Evolutionary conservation across 176 grass and related monocot species (phyloP).

Genomic region (Ananas comosus): DNA sequence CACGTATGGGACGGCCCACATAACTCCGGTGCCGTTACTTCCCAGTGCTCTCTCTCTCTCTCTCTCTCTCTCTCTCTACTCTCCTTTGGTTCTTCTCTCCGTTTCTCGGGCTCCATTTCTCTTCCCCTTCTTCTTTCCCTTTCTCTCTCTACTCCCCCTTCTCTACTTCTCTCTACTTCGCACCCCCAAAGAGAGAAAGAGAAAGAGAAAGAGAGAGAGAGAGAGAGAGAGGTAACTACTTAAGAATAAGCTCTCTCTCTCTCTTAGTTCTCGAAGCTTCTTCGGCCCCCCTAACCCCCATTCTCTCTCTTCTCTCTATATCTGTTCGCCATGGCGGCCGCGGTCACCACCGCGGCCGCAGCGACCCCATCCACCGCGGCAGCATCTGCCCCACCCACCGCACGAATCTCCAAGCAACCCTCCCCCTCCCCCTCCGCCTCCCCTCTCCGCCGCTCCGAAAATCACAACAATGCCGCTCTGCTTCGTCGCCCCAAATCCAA

Average conservation of each 20-base stretch:
- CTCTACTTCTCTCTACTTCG: not conserved
- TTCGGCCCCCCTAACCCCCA: no score
- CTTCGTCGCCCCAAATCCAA: not conserved
- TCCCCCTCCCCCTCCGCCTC: not conserved
- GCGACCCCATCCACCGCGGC: not conserved
- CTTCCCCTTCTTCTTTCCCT: not conserved
- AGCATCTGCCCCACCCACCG: not conserved
- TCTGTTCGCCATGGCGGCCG: not conserved
- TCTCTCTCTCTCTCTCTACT: not conserved
- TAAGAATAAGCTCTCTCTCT: no score
- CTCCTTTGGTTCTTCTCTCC: not conserved
- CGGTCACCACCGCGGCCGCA: not conserved
- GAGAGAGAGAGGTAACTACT: no score
- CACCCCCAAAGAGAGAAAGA: not conserved
- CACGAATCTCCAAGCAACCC: not conserved
- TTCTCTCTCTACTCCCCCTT: not conserved
- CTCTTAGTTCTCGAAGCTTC: no score
- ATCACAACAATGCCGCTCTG: constrained; percentile 11
- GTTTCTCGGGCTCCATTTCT: not conserved
- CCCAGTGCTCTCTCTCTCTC: not conserved
- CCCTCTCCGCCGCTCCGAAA: constrained; percentile 5
- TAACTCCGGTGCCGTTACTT: no score
- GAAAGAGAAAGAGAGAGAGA: not conserved
- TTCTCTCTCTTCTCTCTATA: not conserved
- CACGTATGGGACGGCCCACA: no score